Conservation (phyloP, 805 yeast genomes). For the Blastobotrys parvus region DNA sequence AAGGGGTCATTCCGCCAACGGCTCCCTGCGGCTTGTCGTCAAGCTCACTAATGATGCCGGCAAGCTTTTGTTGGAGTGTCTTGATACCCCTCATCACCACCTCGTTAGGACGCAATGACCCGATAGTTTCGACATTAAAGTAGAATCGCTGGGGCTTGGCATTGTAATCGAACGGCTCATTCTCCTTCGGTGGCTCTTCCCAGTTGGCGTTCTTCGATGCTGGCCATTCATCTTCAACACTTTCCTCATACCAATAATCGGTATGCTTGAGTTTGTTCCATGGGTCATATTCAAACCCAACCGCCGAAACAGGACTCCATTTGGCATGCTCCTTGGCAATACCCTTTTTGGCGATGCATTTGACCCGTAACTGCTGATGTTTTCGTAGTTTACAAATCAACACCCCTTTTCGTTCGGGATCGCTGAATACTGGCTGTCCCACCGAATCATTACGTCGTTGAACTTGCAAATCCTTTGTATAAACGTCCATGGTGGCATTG, state of each 20-base stretch:
- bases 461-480: slow-evolving; percentile 68
- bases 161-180: slow-evolving; percentile 73
- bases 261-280: slow-evolving; percentile 96
- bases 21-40: slow-evolving; percentile 21
- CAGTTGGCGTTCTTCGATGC: slow-evolving; percentile 77
- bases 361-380: slow-evolving; percentile 81
- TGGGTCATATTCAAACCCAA: slow-evolving; percentile 97
- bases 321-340: slow-evolving; percentile 97
- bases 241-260: slow-evolving; percentile 92
- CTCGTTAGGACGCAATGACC: slow-evolving; percentile 79
- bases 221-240: slow-evolving; percentile 91
- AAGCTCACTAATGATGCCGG: slow-evolving; percentile 71
- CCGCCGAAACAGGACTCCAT: slow-evolving; percentile 95
- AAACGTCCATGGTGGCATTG: slow-evolving; percentile 82
- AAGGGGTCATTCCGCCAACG: too few relatives aligned
- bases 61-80: slow-evolving; percentile 82
- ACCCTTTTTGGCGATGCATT: slow-evolving; percentile 96
- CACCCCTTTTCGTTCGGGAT: slow-evolving; percentile 73
- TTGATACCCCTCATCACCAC: slow-evolving; percentile 79
- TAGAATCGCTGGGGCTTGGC: slow-evolving; percentile 80
- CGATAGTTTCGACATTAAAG: slow-evolving; percentile 87
- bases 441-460: slow-evolving; percentile 39
- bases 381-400: slow-evolving; percentile 82
- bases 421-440: slow-evolving; percentile 83
- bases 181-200: slow-evolving; percentile 91